Base-by-base conservation (phyloP, 352 stramenopile species). In the Pythium phragmiticola region DNA sequence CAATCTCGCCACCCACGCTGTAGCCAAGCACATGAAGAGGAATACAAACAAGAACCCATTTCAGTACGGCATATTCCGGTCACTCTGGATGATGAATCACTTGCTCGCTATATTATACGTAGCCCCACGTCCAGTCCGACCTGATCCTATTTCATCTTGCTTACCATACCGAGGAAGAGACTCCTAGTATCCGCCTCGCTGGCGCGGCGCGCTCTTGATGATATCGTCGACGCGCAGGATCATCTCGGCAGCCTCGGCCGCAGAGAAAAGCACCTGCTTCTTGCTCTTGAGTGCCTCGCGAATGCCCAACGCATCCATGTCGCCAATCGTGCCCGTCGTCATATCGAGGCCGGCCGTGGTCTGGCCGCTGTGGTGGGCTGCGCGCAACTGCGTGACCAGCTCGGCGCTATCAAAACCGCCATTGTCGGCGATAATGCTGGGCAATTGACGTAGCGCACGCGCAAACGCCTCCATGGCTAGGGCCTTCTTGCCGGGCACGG, bases 181-280 rank as follows among this genome's bases (percentile, higher is more conserved):
- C 17, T 6, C 23, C 46, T 62, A 68, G 51, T 62, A 62, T 19
- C 60, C 56, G n/a, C 65, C 30, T 43, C 84, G 76, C 72, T 97
- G 74, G 60, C 95, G 83, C 45, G 96, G 96, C 21, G 95, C 96
- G 58, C 78, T 94, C 70, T 98, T 98, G 79, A 99, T 98, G 82
- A 99, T 98, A 84, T 99, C 95, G 78, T 99, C 98, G 63, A 99
- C 97, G 71, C 98, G 87, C 63, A 99, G 80, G 78, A 99, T 99
- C 96, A 99, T 99, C 76, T 99, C 98, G 5, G 97, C 97, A 4
- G 98, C 98, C 78, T 99, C 98, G 8, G 95, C 94, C 2, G 98
- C 98, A 72, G 94, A 99, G 37, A 99, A 88, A 7, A 99, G 75
- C 64, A 99, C 97, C 69, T 99, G 94, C 65, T 97, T 88, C 80